A percentile compares a stretch with the other conserved stretches of the same genome.
These are phyloP conservation scores for Mortierella sp. DNA, from an alignment of 371 early-diverging fungal species.

Conservation along the genomic window DNA sequence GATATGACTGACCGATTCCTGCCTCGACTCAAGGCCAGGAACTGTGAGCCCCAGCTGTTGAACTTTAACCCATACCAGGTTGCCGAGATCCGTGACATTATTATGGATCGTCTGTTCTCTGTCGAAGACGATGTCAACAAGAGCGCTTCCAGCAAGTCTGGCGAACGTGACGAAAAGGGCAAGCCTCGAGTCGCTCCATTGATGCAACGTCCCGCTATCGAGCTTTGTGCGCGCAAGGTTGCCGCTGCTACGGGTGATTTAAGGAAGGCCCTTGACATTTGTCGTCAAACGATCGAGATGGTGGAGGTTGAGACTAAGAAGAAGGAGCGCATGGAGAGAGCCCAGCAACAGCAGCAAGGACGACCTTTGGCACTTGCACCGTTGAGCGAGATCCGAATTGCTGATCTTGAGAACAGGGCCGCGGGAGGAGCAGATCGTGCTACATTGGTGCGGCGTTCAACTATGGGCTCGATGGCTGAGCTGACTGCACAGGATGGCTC, in stretches of 20 bases:
- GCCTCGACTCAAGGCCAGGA: slow-evolving; percentile 88
- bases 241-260: slow-evolving; percentile 94
- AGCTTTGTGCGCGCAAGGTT: slow-evolving; percentile 93
- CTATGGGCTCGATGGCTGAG: neutral
- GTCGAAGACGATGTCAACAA: slow-evolving; percentile 30
- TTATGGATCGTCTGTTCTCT: slow-evolving; percentile 82
- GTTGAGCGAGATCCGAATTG: slow-evolving; percentile 35
- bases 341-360: neutral
- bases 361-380: slow-evolving; percentile 13
- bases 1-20: slow-evolving; percentile 92
- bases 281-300: slow-evolving; percentile 87
- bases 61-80: slow-evolving; percentile 92
- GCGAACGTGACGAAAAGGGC: slow-evolving; percentile 21
- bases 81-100: slow-evolving; percentile 85
- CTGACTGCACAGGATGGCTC: neutral
- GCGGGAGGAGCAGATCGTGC: slow-evolving; percentile 28
- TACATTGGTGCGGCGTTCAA: slow-evolving; percentile 6
- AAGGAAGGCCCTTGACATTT: slow-evolving; percentile 92
- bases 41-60: slow-evolving; percentile 83
- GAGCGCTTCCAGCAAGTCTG: neutral
- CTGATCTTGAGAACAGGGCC: slow-evolving; percentile 35
- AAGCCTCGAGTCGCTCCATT: slow-evolving; percentile 61
- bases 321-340: slow-evolving; percentile 23
- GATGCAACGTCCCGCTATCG: slow-evolving; percentile 90
- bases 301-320: slow-evolving; percentile 77